Evolutionary conservation across 1,139 yeast species (phyloP).

Genomic region (Suhomyces choctaworum): DNA sequence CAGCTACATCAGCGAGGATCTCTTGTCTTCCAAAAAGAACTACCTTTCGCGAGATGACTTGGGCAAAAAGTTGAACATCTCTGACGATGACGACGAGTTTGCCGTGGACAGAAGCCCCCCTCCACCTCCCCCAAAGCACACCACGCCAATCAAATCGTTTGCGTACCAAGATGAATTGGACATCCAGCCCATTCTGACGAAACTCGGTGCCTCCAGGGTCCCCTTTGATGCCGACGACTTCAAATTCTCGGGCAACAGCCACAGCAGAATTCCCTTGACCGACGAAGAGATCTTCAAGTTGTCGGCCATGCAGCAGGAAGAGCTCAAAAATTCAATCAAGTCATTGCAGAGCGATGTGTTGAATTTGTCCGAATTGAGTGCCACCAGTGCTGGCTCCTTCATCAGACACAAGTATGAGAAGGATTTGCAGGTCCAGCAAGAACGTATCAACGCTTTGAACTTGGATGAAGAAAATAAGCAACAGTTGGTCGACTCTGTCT

Average conservation of each 20-base stretch:
- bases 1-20: slow-evolving; percentile 39
- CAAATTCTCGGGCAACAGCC: slow-evolving; percentile 29
- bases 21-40: slow-evolving; percentile 33
- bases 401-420: slow-evolving; percentile 66
- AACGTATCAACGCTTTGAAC: slow-evolving; percentile 9
- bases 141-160: slow-evolving; percentile 15
- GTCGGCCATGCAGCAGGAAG: slow-evolving; percentile 39
- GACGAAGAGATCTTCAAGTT: slow-evolving; percentile 35
- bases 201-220: slow-evolving; percentile 15
- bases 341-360: slow-evolving; percentile 51
- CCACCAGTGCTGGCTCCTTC: slow-evolving; percentile 86
- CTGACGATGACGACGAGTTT: slow-evolving; percentile 26
- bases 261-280: slow-evolving; percentile 17
- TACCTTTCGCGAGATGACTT: slow-evolving; percentile 39
- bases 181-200: slow-evolving; percentile 8
- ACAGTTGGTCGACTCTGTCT: slow-evolving; percentile 42
- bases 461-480: slow-evolving; percentile 25
- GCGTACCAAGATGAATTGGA: slow-evolving; percentile 15
- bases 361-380: slow-evolving; percentile 68
- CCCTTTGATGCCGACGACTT: slow-evolving; percentile 47
- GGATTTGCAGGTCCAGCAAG: slow-evolving; percentile 20
- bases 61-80: slow-evolving; percentile 35
- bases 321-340: slow-evolving; percentile 42
- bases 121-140: slow-evolving; percentile 53
- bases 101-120: slow-evolving; percentile 23